Evolutionary conservation across 2,329 filamentous ascomycete species (phyloP), one percentile per base, ranked within the genome.

Genomic region (Neurospora sp.): DNA sequence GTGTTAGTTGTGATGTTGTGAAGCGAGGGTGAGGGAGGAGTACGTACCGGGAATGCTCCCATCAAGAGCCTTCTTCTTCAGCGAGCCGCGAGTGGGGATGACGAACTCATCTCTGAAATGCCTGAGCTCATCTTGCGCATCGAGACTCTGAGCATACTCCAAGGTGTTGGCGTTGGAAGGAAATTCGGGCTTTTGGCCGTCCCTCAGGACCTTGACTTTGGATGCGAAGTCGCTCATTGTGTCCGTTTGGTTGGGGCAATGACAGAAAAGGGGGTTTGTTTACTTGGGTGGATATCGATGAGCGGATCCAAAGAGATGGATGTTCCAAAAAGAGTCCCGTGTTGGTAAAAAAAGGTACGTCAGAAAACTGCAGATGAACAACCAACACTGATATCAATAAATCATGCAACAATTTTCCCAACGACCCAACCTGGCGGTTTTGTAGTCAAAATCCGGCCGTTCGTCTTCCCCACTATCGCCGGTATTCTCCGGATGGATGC

Each of bases 11-110:
- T 28, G 23, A 2, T 28, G 23, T 28, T 28, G 23, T 28, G 23
- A 28, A 28, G 23, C 23, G 23, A 28, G 2, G 23, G 23, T 28
- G 23, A 28, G 23, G 23, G 23, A 23, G 19, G 19, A 1, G 23
- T 28, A 28, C 23, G 3, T 28, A 84, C 82, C 78, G n/a, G 81
- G 80, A 57, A 83, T 74, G 4, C 74, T 77, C 23, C 82, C 83
- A 19, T 83, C 79, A 10, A 92, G 79, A 0, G 84, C 87, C 72
- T 83, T 89, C 73, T 90, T 86, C 77, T 86, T 89, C 66, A 96
- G 80, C 52, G 93, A 92, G 10, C 82, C 83, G 78, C 89, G 92
- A 3, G 90, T 91, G 0, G 93, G 93, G 66, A 96, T 89, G 66
- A 91, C 85, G 78, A 95, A 97, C 74, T 95, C 86, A 33, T 88